Percentiles rank a stretch among this genome's conserved stretches.
These are phyloP conservation scores for Paramecium biaurelia DNA, from an alignment of 73 alveolate species.

Conservation along the genomic window DNA sequence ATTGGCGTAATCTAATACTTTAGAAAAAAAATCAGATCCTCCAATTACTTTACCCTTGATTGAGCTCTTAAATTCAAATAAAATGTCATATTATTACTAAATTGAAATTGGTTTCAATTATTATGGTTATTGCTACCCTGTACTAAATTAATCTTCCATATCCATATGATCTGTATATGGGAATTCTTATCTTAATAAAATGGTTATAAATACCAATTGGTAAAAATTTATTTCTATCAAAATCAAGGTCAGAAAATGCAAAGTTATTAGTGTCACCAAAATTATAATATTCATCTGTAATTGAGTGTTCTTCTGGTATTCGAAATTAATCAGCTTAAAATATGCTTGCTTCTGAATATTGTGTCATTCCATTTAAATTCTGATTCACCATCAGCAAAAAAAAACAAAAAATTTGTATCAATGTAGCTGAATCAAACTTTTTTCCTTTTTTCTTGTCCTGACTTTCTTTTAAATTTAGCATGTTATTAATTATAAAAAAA, in stretches of 20 bases:
- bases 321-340: conserved; percentile 20
- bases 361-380: not conserved
- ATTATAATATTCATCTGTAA: not conserved
- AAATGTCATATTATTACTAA: not conserved
- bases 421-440: not conserved
- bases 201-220: not conserved
- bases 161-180: not conserved
- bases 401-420: not conserved
- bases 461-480: conserved; percentile 16
- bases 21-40: not conserved
- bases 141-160: not conserved
- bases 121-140: not conserved
- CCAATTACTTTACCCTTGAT: not conserved
- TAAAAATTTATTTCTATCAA: not conserved
- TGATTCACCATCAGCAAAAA: not conserved
- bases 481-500: not conserved
- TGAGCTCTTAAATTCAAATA: not conserved
- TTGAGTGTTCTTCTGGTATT: not conserved
- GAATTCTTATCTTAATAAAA: not conserved
- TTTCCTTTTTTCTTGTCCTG: not conserved
- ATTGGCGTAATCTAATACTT: not conserved
- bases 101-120: not conserved
- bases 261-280: not conserved
- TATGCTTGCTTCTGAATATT: not conserved
- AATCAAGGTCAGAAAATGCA: not conserved